Evolutionary conservation across 2,329 filamentous ascomycete genomes (phyloP).

Genomic region (Helminthosporium solani): DNA sequence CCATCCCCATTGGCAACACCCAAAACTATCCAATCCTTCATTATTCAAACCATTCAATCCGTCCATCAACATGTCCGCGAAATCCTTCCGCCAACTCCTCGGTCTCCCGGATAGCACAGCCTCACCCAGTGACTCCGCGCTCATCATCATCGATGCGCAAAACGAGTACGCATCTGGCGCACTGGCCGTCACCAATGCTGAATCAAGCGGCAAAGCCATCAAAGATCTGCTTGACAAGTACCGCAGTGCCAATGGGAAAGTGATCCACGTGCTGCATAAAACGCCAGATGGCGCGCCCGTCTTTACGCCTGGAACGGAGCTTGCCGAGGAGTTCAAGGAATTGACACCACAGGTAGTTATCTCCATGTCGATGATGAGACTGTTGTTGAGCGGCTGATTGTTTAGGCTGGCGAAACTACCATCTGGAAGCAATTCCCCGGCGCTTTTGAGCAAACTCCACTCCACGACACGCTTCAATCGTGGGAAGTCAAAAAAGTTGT

Average conservation of each 20-base stretch:
- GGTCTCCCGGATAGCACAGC: constrained; percentile 59
- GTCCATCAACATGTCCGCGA: background rate
- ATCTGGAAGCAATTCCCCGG: constrained; percentile 60
- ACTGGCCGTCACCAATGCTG: constrained; percentile 57
- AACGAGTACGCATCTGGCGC: constrained; percentile 65
- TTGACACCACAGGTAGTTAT: constrained; percentile 49
- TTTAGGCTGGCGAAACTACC: constrained; percentile 53
- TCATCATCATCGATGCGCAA: constrained; percentile 70
- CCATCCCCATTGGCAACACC: no score
- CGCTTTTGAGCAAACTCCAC: constrained; percentile 61
- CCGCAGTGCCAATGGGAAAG: constrained; percentile 53
- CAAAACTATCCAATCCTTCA: no score
- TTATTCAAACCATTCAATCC: no score
- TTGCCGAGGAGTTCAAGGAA: constrained; percentile 63
- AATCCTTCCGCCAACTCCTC: constrained; percentile 55
- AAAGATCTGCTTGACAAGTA: constrained; percentile 60
- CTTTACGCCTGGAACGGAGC: constrained; percentile 62
- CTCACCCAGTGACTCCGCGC: constrained; percentile 57
- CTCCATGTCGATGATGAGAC: no score
- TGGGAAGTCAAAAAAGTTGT: constrained; percentile 61
- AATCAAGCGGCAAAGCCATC: constrained; percentile 58
- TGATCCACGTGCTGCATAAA: constrained; percentile 64
- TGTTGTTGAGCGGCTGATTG: no score
- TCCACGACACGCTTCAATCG: constrained; percentile 56
- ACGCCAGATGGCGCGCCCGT: constrained; percentile 63